Conservation (phyloP, 306 rosid species). For the Cucurbita ficifolia region DNA sequence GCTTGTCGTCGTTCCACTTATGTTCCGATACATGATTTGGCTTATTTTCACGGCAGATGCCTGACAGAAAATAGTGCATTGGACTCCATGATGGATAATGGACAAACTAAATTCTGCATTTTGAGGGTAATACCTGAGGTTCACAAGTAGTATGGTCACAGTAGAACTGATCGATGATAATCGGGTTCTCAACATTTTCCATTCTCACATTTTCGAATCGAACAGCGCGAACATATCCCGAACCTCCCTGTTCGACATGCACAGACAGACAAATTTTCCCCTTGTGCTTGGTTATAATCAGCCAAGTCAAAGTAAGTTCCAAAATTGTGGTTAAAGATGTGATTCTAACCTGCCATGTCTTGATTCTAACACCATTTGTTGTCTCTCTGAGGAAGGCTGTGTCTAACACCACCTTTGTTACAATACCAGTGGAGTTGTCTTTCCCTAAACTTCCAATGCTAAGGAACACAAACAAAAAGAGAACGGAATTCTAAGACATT, state of each 20-base stretch:
- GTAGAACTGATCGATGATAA: conserved; percentile 88
- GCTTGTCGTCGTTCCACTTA: conserved; percentile 74
- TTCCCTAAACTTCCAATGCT: conserved; percentile 99
- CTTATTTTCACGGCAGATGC: conserved; percentile 64
- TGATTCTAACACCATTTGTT: conserved; percentile 85
- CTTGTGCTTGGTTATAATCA: not conserved
- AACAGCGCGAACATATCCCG: conserved; percentile 75
- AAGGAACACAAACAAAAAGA: conserved; percentile 2
- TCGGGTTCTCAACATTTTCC: conserved; percentile 76
- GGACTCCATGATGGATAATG: not conserved
- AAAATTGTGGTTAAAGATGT: not conserved
- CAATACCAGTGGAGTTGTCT: conserved; percentile 63
- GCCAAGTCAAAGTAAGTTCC: not conserved
- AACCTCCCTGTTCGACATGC: conserved; percentile 57
- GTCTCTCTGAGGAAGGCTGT: conserved; percentile 45
- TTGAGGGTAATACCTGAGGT: conserved; percentile 49
- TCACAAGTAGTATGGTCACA: conserved; percentile 70
- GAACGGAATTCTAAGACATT: not conserved
- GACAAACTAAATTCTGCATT: not conserved
- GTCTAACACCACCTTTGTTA: conserved; percentile 75
- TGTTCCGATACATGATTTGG: conserved; percentile 57
- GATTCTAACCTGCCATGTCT: conserved; percentile 83
- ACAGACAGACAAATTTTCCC: not conserved
- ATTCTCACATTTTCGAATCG: conserved; percentile 76
- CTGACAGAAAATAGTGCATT: conserved; percentile 19